Base-by-base conservation (phyloP, 2,329 filamentous ascomycete genomes). In the Lasiodiplodia sp. region DNA sequence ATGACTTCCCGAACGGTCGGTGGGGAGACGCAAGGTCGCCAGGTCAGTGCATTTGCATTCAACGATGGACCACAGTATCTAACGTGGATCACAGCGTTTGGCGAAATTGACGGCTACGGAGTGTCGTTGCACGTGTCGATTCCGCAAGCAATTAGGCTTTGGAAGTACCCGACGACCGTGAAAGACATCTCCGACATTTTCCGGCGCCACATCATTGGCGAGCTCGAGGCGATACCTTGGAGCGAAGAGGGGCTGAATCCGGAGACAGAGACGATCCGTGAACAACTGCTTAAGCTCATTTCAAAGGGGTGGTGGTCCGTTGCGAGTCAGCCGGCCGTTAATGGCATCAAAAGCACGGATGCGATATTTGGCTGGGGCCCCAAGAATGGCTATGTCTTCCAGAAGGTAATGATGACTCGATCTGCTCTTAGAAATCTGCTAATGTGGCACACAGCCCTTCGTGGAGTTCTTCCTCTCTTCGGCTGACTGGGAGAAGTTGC, bases 101-200 rank as follows among this genome's bases (percentile, higher is more conserved):
- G 95, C 75, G 94, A 97, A 79, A 97, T 97, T 69, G 94, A 98
- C 76, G 95, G 95, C n/a, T 98, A 98, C 77, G 96, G 96, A 12
- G 94, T 96, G n/a, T 96, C 91, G 68, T 85, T 99, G 49, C 96
- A 97, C 82, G 93, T 97, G 77, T 93, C 92, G 0, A 89, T 93
- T n/a, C 87, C 90, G 2, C 90, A 94, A 76, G 96, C 96, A 14
- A 87, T 95, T 72, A 86, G 88, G 72, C 85, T 97, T 38, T 99
- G 96, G 96, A 93, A 92, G 25, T 85, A 91, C 69, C 96, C 96
- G 0, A 88, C 86, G 31, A 87, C 87, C 4, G 78, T 79, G 1
- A 82, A 86, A 37, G 94, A 98, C 75, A 92, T 99, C 74, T 94
- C 88, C 73, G 82, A 85, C 12, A 84, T 97, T 56, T 98, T 99